A percentile compares a stretch with the other conserved stretches of the same genome.
These are phyloP conservation scores for Hymenoscyphus fructigenus DNA, from an alignment of 2,329 filamentous ascomycete species.

Conservation along the genomic window DNA sequence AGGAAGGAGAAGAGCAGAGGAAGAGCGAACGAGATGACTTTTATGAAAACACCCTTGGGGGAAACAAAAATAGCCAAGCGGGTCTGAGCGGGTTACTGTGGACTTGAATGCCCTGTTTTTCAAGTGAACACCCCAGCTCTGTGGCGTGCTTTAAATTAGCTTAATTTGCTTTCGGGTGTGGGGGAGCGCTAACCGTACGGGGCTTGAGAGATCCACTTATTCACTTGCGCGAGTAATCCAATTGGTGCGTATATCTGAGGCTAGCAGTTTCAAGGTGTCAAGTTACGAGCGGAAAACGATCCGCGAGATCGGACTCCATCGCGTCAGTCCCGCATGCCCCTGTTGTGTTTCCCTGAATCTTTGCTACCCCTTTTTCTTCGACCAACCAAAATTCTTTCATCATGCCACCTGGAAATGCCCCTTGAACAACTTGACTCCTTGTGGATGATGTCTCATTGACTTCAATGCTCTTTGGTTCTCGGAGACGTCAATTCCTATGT, in stretches of 20 bases:
- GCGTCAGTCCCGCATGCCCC: background rate
- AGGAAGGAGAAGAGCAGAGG: background rate
- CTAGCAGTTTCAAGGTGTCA: background rate
- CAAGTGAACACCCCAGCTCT: background rate
- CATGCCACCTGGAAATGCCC: background rate
- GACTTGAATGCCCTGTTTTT: background rate
- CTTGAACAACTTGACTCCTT: background rate
- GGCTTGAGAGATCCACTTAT: background rate
- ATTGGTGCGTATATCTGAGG: background rate
- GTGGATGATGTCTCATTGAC: background rate
- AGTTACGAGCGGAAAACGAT: background rate
- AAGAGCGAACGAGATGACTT: constrained; percentile 1
- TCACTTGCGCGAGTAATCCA: background rate
- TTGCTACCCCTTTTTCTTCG: background rate
- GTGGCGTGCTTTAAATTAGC: background rate
- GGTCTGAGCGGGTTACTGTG: background rate
- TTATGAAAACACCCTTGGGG: constrained; percentile 5
- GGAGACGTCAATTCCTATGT: too few species aligned
- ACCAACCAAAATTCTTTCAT: background rate
- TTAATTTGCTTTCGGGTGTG: background rate
- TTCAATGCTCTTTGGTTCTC: background rate
- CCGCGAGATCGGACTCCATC: constrained; percentile 2
- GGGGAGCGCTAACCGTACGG: background rate
- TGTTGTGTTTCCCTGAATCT: background rate
- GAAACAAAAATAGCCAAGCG: background rate